Base-by-base conservation (phyloP, 352 stramenopile genomes). In the Globisporangium rhizosaccharum region DNA sequence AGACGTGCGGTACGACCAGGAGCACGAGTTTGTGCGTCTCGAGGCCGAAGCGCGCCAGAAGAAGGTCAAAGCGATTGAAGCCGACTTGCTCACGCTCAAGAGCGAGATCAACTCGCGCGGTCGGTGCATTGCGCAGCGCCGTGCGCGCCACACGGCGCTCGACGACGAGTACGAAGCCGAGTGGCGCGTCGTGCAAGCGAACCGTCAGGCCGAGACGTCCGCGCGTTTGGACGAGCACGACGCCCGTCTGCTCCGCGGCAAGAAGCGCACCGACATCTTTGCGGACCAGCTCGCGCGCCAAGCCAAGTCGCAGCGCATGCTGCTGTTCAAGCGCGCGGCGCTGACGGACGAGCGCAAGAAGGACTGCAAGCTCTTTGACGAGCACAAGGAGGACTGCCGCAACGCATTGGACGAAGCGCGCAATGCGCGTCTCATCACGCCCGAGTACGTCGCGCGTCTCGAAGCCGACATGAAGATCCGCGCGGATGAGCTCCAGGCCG, bases 381-480 rank as follows among this genome's bases (percentile, higher is more conserved):
- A 94, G 57, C 85, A 94, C 75, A 82, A 88, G 57, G 83, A 92
- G 61, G 85, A 92, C 66, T 91, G 72, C 67, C 84, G 86, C 63
- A 87, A 79, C 48, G 76, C 85, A 0, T 51, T 94, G 15, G 85
- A 94, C 23, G 76, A 85, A 55, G 78, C 80, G 6, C 79, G 72
- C 54, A 89, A 87, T 54, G 68, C 76, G 57, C 66, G 87, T 33
- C 65, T 83, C 53, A 86, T 94, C 59, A 92, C 85, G 44, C 85
- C 85, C 8, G 85, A 94, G 70, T 94, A 92, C 69, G 79, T 94
- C 58, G 70, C 80, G 46, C 82, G 85, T 57, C 71, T 94, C 10
- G 78, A 94, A 57, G 84, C 82, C 0, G 85, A 94, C 69, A 91
- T 94, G 76, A 89, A 90, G 72, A 84, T 92, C 36, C 83, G 85